Evolutionary conservation across 2,329 filamentous ascomycete genomes (phyloP), one percentile per base, ranked within the genome.

Genomic region (Bipolaris oryzae): DNA sequence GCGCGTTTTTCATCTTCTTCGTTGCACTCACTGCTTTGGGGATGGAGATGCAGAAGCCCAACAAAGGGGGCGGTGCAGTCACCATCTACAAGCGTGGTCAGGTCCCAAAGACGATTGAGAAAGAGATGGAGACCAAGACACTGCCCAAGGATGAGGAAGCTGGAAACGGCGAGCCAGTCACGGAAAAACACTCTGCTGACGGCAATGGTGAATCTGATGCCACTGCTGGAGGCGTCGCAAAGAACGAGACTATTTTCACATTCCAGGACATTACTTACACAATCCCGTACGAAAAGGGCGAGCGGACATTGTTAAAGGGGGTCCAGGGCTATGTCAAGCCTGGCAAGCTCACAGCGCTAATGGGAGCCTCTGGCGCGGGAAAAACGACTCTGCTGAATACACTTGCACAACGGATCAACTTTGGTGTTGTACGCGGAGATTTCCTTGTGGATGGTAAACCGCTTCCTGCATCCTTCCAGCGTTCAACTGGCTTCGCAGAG

Each of bases 241-340:
- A 84, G 67, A 88, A 88, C 58, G 85, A 89, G 47, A 74, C 76
- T 3, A 73, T 79, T 37, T 79, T 96, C 57, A 96, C 92, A 0
- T 96, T 92, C 89, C 90, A 94, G 72, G 82, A 90, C 62, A 86
- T 97, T 58, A 91, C 88, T 70, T 96, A 96, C 72, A 89, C 85
- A 0, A 89, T 92, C 57, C 77, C 79, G 10, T 80, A 79, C 25
- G 71, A 79, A 20, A 74, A 74, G 35, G 76, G 77, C 3, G 77
- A 80, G 43, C 70, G 79, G 13, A 73, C 71, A 3, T 72, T 89
- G 4, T 74, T 89, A 10, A 80, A 86, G 57, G 80, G 87, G 55
- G 83, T 89, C 4, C 81, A 86, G 62, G 93, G 93, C 18, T 96
- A 91, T 87, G 92, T 97, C 48, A 94, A 95, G 75, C 93, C 93